phyloP scores from a whole-genome alignment of 148 eudicot species.

The Rhododendron ovatum region DNA sequence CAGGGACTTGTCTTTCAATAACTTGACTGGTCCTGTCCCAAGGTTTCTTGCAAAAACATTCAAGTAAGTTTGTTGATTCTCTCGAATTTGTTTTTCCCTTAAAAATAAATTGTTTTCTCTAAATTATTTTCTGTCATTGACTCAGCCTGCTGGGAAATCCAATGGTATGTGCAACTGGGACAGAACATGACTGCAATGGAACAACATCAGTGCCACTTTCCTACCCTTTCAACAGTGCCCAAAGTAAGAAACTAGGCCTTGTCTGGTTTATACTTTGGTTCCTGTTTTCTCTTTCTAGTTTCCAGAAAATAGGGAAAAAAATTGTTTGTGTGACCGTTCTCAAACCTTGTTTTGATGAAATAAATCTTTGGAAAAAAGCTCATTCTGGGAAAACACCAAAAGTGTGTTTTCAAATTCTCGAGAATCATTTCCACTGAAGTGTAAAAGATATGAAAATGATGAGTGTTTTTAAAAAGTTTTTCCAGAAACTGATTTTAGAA shows the following conservation, averaged over 20 bases:
- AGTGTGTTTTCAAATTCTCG: not conserved
- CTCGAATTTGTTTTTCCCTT: not conserved
- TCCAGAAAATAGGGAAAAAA: not conserved
- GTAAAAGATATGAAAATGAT: not conserved
- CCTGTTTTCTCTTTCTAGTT: not conserved
- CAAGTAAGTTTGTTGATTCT: constrained; percentile 43
- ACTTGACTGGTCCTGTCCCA: constrained; percentile 91
- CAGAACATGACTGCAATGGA: constrained; percentile 68
- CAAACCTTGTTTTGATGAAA: not conserved
- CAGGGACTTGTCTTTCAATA: constrained; percentile 90
- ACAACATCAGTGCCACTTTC: constrained; percentile 65
- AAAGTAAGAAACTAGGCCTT: constrained; percentile 43
- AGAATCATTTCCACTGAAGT: not conserved
- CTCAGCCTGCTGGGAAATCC: constrained; percentile 81
- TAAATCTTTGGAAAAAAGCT: not conserved
- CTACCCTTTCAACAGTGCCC: constrained; percentile 47
- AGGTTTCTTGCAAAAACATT: constrained; percentile 71
- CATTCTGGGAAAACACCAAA: not conserved
- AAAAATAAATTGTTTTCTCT: not conserved
- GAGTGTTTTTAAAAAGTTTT: not conserved
- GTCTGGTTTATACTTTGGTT: not conserved
- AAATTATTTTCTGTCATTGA: constrained; percentile 2
- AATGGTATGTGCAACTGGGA: constrained; percentile 72
- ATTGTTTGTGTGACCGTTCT: not conserved
- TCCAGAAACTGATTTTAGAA: not conserved